Evolutionary conservation across 768 basidiomycete species (phyloP).

Genomic region (Leccinum longicurvipes): DNA sequence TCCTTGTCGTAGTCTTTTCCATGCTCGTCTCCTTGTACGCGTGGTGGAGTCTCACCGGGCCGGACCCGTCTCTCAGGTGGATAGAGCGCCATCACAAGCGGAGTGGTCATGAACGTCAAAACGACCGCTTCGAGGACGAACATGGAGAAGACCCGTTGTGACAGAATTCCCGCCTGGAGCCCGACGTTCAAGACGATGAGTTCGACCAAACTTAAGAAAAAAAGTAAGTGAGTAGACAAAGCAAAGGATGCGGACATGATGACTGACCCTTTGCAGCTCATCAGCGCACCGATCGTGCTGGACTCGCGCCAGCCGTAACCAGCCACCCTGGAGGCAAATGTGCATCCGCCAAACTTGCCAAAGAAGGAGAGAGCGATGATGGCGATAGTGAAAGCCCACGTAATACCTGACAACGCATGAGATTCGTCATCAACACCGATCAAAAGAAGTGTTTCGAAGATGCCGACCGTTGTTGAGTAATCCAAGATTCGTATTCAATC

Average conservation of each 20-base stretch:
- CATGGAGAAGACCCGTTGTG: conserved; percentile 84
- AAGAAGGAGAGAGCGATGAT: conserved; percentile 75
- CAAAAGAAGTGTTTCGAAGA: not conserved
- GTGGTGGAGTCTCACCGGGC: conserved; percentile 23
- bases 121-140: conserved; percentile 84
- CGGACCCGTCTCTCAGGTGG: conserved; percentile 59
- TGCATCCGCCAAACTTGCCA: conserved; percentile 89
- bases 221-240: conserved; percentile 3
- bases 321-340: conserved; percentile 58
- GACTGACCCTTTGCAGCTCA: conserved; percentile 90
- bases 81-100: conserved; percentile 63
- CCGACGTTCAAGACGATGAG: conserved; percentile 97
- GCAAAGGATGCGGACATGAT: not conserved
- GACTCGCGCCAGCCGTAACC: conserved; percentile 82
- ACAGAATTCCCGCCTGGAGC: conserved; percentile 73
- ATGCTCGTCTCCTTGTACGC: conserved; percentile 34
- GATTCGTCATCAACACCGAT: not conserved
- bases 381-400: conserved; percentile 86
- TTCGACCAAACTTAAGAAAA: conserved; percentile 72
- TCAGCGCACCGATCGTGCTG: conserved; percentile 81
- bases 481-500: conserved; percentile 84
- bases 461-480: conserved; percentile 68
- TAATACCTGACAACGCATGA: conserved; percentile 47
- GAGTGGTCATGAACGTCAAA: conserved; percentile 85
- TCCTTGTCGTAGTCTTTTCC: conserved; percentile 9